Evolutionary conservation across 2,329 filamentous ascomycete species (phyloP), one percentile per base, ranked within the genome.

Genomic region (Pseudocercospora cruenta): DNA sequence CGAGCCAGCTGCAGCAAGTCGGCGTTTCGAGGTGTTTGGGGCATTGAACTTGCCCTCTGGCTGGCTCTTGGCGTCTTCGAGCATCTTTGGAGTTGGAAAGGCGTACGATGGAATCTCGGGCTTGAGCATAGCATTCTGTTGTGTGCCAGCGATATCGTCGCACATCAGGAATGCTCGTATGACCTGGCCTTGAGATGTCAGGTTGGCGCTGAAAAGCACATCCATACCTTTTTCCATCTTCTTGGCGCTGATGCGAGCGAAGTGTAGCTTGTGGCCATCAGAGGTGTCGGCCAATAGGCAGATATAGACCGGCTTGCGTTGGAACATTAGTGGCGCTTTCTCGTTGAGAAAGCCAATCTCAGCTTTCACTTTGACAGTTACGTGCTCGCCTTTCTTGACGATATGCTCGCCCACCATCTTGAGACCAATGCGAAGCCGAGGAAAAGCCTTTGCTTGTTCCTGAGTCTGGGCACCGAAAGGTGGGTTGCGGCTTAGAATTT

Each of bases 391-490:
- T 67, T 64, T 71, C 69, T 73, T 80, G 72, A 70, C 68, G 51
- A 68, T 67, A 0, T 80, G 78, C 70, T 83, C 82, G 4, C 81
- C 81, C 28, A 82, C 76, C 64, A 85, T 78, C 65, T 85, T 83
- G 12, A 88, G 72, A 4, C 83, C 82, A 2, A 90, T 81, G 33
- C 84, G 81, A 65, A 90, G 79, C 69, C 86, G 87, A 0, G 95
- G 95, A 72, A 97, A 98, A 0, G 84, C 83, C 1, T 85, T 85
- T 9, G 95, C 78, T 21, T 83, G 82, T 12, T 88, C 86, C 14
- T 91, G 80, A 49, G 96, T 75, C 49, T 89, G 90, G 53, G 86
- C 84, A 0, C 94, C 95, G 74, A 91, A 97, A 0, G 94, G 93
- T 0, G 93, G 92, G 70, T 96, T 93, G 62, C 90, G 90, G 69